Conservation (phyloP, 202 grass and related monocot genomes). For the Zizania palustris region DNA sequence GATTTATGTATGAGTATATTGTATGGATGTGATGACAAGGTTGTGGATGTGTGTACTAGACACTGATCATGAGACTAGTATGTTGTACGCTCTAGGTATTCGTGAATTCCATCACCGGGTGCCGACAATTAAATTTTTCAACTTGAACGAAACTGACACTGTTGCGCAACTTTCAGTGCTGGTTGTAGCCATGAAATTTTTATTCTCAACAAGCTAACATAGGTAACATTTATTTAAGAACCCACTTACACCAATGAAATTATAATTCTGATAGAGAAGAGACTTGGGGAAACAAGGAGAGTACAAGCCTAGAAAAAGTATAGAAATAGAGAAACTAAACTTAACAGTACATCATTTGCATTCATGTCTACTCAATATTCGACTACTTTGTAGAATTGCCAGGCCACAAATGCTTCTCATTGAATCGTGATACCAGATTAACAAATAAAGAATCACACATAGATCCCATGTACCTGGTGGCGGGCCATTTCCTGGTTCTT, state of each 20-base stretch:
- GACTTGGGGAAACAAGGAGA: background rate
- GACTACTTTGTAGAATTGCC: background rate
- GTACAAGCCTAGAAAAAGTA: background rate
- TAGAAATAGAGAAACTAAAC: background rate
- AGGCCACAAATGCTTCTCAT: background rate
- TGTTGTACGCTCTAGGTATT: too few relatives aligned
- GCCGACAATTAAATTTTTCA: too few relatives aligned
- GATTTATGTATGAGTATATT: too few relatives aligned
- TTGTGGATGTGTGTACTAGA: too few relatives aligned
- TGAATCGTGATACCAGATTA: background rate
- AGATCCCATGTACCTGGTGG: background rate
- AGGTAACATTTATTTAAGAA: background rate
- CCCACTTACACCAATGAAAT: background rate
- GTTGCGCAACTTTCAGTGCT: too few relatives aligned
- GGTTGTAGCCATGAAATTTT: too few relatives aligned
- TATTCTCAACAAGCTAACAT: too few relatives aligned
- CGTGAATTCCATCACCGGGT: too few relatives aligned
- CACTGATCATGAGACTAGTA: too few relatives aligned
- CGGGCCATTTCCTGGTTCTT: background rate
- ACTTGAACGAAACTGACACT: too few relatives aligned
- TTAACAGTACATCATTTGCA: background rate
- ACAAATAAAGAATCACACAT: background rate
- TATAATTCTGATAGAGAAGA: too few relatives aligned
- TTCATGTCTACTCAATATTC: background rate
- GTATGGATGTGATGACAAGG: too few relatives aligned